Evolutionary conservation across 257 asterid genomes (phyloP), one percentile per base, ranked within the genome.

Genomic region (Solanum lycopersicoides): DNA sequence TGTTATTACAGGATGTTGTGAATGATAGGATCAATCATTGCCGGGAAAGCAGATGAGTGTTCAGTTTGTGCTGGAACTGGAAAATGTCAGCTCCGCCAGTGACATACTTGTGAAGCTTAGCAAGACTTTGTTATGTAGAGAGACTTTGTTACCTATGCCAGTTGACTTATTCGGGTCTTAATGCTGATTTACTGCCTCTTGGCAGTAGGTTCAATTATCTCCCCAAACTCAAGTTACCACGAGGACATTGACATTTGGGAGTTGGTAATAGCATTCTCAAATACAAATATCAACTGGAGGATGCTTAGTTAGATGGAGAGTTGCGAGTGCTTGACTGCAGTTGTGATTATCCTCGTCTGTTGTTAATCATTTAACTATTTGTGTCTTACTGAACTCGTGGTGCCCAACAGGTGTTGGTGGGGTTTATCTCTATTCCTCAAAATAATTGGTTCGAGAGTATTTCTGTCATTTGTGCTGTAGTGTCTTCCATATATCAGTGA

Each of bases 11-110:
- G 99, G 99, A 96, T 91, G 98, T 97, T 71, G 88, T 95, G 93
- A 93, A 93, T 72, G 99, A 97, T 83, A 90, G 99, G 92, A 95
- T 97, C 92, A 91, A 83, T 30, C 90, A 97, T 86, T 97, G 94
- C 95, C 39, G 99, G 99, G 15, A 92, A 95, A 69, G 94, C 88
- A 88, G 96, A 94, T 23, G 98, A 97, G 89, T 97, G 99, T 91
- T 93, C 98, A 5, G 95, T 95, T 56, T 97, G 99, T 91, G 94
- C 94, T 30, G 98, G 99, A 89, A 96, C 99, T 12, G 95, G 98
- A 83, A 96, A 95, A 88, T 97, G 99, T 82, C 92, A 25, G 76
- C 91, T 94, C 7, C 85, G 69, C 9, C 44, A 80, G 85, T 80
- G 15, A 80, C 30, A 30, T 30, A 16, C 68, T 47, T 9, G 53